Evolutionary conservation across 139 green algal species (phyloP), one percentile per base, ranked within the genome.

Genomic region (Trebouxia sp.): DNA sequence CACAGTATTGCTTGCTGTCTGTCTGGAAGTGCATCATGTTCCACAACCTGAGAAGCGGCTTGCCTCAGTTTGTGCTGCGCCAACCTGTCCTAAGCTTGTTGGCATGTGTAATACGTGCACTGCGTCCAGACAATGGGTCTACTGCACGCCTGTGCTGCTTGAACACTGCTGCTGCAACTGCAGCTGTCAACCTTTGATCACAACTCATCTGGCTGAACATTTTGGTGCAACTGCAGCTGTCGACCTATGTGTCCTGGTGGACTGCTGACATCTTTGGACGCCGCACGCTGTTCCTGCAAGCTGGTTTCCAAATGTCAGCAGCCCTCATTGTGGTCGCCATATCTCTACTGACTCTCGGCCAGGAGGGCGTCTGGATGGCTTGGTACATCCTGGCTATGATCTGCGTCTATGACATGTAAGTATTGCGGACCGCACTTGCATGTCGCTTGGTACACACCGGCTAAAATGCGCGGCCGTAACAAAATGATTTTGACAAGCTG

Each of bases 231-330:
- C 58, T 80, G 41, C 39, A 65, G 47, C 45, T 76, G 22, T 55
- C 67, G 9, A 76, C 39, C 7, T 51, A 76, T 37, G 39, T 48
- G 35, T 50, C 67, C 28, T 69, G 58, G 58, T 69, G 58, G 58
- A 69, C 58, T 6, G 58, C 58, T 15, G 58, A 69, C 58, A 69
- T 69, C 28, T 38, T 69, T 42, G 75, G 75, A 17, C 50, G 75
- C 32, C 32, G 37, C 20, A 32, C 39, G 14, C 78, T 92, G 50
- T 91, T 92, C 78, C 65, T 91, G 5, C 67, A 83, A 74, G 87
- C 84, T 8, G 89, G 87, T 8, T 48, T 91, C 8, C 87, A 92
- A 80, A 93, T 93, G 89, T 41, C 87, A 26, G 51, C 83, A 1
- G 80, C 67, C 43, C 80, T 89, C 76, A 80, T 88, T 30, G 47